Base-by-base conservation (phyloP, 192 early-diverging fungal genomes). In the Podila verticillata region DNA sequence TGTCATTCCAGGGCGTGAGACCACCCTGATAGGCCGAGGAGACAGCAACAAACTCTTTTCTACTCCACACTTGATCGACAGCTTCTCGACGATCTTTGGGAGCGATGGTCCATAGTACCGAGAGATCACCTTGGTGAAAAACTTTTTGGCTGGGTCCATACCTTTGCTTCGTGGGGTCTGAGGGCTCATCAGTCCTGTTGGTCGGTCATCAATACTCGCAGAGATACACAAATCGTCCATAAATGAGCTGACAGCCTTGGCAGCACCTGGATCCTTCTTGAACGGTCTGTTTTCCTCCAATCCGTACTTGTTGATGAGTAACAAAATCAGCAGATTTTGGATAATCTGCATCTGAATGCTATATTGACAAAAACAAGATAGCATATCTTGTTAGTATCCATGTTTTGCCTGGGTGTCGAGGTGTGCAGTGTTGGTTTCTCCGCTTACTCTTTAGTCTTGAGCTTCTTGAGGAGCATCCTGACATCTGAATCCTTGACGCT, bases 361-460 rank as follows among this genome's bases (percentile, higher is more conserved):
- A 10, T 31, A 35, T 36, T 20, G 30, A 54, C 7, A 9, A 44
- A 7, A 4, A 6, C 48, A 58, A 30, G 19, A 30, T 57, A 20
- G 24, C 28, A 13, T 28, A 28, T 2, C 28, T 57, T 57, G 61
- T 63, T 63, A 32, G 30, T 61, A 9, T 10, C 13, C 34, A 39
- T 28, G n/a, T n/a, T n/a, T 9, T 4, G 5, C 24, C 29, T 22
- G 28, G 24, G 10, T 36, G 48, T 34, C 15, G 24, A 17, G 1
- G 39, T 7, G 39, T 44, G 39, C 13, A 10, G 17, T 44, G 39
- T 3, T 44, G 39, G 7, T 44, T 3, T 26, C 22, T 24, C 24
- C n/a, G 44, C 77, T 31, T 80, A 80, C 77, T 80, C 77, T 68
- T 80, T 80, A 4, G 69, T 70, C 39, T 80, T 72, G 24, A 80